Evolutionary conservation across 2,329 filamentous ascomycete genomes (phyloP).

Genomic region (Epichloe sibirici): DNA sequence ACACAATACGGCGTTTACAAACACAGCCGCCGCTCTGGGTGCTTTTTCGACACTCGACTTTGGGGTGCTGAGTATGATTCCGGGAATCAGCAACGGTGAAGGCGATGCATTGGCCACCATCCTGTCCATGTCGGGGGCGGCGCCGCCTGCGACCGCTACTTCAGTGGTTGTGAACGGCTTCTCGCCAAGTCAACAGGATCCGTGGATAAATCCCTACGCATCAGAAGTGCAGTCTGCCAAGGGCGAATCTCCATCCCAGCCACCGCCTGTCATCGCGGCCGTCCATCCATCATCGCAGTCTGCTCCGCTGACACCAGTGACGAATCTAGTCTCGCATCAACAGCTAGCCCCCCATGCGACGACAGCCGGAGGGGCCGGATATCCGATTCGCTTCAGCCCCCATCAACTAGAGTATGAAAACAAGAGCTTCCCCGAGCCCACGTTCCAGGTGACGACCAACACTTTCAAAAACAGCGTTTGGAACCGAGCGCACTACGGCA

Average conservation of each 20-base stretch:
- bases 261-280: slow-evolving; percentile 18
- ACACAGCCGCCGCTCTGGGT: slow-evolving; percentile 25
- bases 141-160: slow-evolving; percentile 14
- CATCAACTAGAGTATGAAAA: slow-evolving; percentile 35
- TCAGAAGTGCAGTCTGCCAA: slow-evolving; percentile 14
- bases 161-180: slow-evolving; percentile 19
- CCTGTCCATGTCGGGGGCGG: slow-evolving; percentile 22
- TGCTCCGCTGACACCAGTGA: slow-evolving; percentile 18
- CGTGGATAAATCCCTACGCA: slow-evolving; percentile 24
- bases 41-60: slow-evolving; percentile 32
- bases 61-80: slow-evolving; percentile 33
- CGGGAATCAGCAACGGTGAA: slow-evolving; percentile 24
- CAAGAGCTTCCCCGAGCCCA: slow-evolving; percentile 30
- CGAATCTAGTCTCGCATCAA: neutral
- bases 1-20: slow-evolving; percentile 31
- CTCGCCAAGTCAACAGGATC: slow-evolving; percentile 21
- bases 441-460: slow-evolving; percentile 36
- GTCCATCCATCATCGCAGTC: slow-evolving; percentile 19
- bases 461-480: slow-evolving; percentile 56
- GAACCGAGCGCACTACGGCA: slow-evolving; percentile 55
- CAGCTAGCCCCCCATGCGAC: slow-evolving; percentile 2
- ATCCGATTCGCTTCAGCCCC: slow-evolving; percentile 37
- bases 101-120: slow-evolving; percentile 14
- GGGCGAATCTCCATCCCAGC: slow-evolving; percentile 11
- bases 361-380: slow-evolving; percentile 11